phyloP scores from a whole-genome alignment of 2,329 filamentous ascomycete genomes.

The Pseudogymnoascus sp. region DNA sequence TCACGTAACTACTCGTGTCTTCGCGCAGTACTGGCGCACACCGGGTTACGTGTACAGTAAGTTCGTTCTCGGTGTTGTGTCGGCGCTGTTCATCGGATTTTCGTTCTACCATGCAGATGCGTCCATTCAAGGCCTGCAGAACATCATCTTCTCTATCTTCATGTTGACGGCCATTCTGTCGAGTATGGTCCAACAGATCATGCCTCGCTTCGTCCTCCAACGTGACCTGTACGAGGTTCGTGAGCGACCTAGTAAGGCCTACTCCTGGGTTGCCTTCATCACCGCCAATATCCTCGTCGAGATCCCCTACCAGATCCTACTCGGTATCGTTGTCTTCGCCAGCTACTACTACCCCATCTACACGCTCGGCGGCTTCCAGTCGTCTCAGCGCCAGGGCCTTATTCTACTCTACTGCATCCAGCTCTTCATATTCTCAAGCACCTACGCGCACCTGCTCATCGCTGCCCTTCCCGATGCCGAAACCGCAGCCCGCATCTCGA shows the following conservation, averaged over 20 bases:
- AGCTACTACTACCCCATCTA: constrained; percentile 72
- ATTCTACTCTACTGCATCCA: constrained; percentile 69
- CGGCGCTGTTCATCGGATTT: constrained; percentile 58
- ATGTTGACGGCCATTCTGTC: constrained; percentile 65
- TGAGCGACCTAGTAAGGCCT: constrained; percentile 27
- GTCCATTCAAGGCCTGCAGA: constrained; percentile 58
- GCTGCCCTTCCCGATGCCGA: constrained; percentile 68
- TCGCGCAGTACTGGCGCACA: constrained; percentile 71
- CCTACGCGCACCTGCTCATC: constrained; percentile 74
- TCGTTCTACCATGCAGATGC: constrained; percentile 55
- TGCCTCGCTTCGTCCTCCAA: constrained; percentile 63
- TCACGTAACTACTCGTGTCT: constrained; percentile 59
- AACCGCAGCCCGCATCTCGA: constrained; percentile 69
- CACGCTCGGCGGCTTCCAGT: constrained; percentile 51
- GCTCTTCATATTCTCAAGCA: constrained; percentile 77
- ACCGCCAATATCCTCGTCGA: constrained; percentile 60
- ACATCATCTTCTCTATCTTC: constrained; percentile 65
- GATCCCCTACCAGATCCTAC: constrained; percentile 73
- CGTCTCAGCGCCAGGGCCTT: constrained; percentile 36
- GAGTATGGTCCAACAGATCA: constrained; percentile 55
- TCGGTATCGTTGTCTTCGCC: constrained; percentile 66
- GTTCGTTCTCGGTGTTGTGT: constrained; percentile 43
- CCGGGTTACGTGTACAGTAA: constrained; percentile 71
- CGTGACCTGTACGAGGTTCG: constrained; percentile 57
- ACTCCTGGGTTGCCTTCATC: constrained; percentile 30